Evolutionary conservation across 2,329 filamentous ascomycete species (phyloP), one percentile per base, ranked within the genome.

Genomic region (Bisporella sp.): DNA sequence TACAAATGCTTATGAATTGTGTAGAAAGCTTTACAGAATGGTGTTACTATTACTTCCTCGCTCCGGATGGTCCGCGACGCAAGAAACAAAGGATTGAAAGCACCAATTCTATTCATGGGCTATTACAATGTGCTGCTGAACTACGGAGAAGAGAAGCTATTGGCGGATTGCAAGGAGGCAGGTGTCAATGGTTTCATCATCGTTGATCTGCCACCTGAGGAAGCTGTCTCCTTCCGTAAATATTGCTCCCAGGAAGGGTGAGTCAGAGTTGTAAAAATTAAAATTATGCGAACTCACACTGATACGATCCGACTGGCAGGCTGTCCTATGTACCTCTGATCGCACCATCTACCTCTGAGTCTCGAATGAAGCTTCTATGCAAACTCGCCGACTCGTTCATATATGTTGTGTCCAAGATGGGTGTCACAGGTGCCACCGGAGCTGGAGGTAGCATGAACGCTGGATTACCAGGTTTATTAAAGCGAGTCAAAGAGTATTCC

Each of bases 371-470:
- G 72, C 79, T 96, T 40, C 84, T 99, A 9, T 99, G 93, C 79
- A 84, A 89, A 68, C 92, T 99, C 56, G 93, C 93, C 64, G 92
- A 97, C 71, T 96, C 91, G 4, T 99, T 97, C 74, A 95, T 99
- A 71, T 99, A 99, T 68, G 91, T 99, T 54, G 93, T 99, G 50
- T 97, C 92, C 30, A 81, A 92, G 61, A 95, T 96, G 86, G 93
- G 93, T 61, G 92, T 97, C 50, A 99, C 93, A 7, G 93, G 93
- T 61, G 93, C 90, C 11, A 85, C 84, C 1, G 35, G 35, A 9
- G 21, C 21, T 2, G 21, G 21, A 21, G 91, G 91, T 33, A 83
- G 82, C 30, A 73, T 99, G 63, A 96, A 89, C 68, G 77, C 84
- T 42, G 84, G 86, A 52, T 79, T 99, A 33, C 89, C 91, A 11